Evolutionary conservation across 2,329 filamentous ascomycete species (phyloP), one percentile per base, ranked within the genome.

Genomic region (Didymella pinodella): DNA sequence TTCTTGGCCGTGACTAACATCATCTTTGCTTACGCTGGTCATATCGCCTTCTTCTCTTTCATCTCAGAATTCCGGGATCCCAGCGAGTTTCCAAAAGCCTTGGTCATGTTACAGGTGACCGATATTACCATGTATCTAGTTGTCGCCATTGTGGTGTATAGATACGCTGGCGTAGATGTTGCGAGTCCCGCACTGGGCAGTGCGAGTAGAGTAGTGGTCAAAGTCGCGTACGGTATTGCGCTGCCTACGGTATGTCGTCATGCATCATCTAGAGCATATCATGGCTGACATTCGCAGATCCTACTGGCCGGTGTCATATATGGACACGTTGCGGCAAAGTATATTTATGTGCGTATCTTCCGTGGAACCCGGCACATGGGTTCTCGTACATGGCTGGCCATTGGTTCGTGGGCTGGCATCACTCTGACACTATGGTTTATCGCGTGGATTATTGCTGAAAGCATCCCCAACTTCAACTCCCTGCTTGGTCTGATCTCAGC

Each of bases 231-330:
- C 77, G 88, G 86, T 16, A 80, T 90, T 56, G 88, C 88, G 0
- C 80, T 88, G 10, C 88, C 88, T 34, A 90, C 89, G 29, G 64
- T 67, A 43, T 43, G 60, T 61, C 38, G 16, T 29, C 22, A 28
- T 28, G 12, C 14, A 20, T 20, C 14, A 26, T 25, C 1, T 18
- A 7, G 12, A 32, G n/a, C 26, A 29, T 18, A 40, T 3, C 26
- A n/a, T n/a, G 38, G 16, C 49, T 58, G 49, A 58, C 18, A 16
- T 11, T 31, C 7, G 4, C 10, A 66, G 22, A 90, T 90, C 60
- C 79, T 91, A 47, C 85, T 91, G 48, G 87, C 88, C 0, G 89
- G 88, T 57, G 87, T 90, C 6, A 89, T 91, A 62, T 88, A 89
- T 69, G 87, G 84, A 20, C 86, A 89, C 62, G 54, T 58, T 1